Conservation (phyloP, 805 yeast genomes). For the Candida taoyuanica region DNA sequence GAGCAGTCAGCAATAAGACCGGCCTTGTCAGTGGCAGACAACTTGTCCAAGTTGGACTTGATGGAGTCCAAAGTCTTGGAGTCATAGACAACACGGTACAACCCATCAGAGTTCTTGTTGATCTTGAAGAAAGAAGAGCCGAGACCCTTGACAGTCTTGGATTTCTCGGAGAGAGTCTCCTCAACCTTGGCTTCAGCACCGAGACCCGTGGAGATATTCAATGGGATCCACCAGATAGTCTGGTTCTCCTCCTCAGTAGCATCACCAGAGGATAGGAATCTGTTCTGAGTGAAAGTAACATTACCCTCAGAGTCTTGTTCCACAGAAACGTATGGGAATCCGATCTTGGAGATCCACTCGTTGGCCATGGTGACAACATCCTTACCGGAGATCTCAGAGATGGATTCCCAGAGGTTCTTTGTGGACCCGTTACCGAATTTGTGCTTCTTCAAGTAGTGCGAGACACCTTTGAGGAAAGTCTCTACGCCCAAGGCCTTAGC, state of each 20-base stretch:
- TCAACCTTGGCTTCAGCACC: slow-evolving; percentile 51
- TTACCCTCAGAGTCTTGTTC: slow-evolving; percentile 41
- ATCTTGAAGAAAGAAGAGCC: slow-evolving; percentile 52
- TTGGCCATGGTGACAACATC: slow-evolving; percentile 68
- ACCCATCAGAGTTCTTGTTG: slow-evolving; percentile 70
- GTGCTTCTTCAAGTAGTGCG: slow-evolving; percentile 68
- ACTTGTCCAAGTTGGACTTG: slow-evolving; percentile 49
- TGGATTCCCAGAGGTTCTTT: slow-evolving; percentile 66
- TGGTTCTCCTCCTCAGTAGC: slow-evolving; percentile 65
- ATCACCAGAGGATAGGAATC: slow-evolving; percentile 73
- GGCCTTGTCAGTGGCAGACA: slow-evolving; percentile 67
- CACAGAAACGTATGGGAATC: slow-evolving; percentile 69
- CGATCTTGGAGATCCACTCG: slow-evolving; percentile 74
- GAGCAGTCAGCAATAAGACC: slow-evolving; percentile 73
- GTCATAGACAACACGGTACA: slow-evolving; percentile 68
- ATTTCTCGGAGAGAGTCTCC: slow-evolving; percentile 47
- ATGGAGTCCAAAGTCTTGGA: slow-evolving; percentile 58
- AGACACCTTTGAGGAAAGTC: slow-evolving; percentile 70
- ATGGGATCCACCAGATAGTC: slow-evolving; percentile 61
- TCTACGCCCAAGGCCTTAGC: slow-evolving; percentile 73
- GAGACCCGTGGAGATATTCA: slow-evolving; percentile 38
- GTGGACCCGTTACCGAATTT: slow-evolving; percentile 74
- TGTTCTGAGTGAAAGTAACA: slow-evolving; percentile 58
- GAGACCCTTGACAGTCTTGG: slow-evolving; percentile 40
- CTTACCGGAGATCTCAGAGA: slow-evolving; percentile 62